Base-by-base conservation (phyloP, 1,284 basidiomycete genomes). In the Sanghuangporus sanghuang region DNA sequence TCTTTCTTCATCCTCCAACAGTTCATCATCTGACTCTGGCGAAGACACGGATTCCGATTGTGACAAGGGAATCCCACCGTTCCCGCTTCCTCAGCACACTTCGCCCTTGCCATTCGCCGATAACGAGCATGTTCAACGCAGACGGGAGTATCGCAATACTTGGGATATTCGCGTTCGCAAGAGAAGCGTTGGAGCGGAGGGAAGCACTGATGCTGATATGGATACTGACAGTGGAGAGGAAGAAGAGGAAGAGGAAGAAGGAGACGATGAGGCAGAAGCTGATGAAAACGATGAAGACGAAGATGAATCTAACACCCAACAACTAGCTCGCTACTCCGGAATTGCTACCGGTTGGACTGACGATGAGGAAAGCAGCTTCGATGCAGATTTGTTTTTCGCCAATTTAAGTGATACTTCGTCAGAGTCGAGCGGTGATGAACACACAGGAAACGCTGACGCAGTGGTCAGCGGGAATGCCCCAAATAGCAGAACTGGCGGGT, bases 371-470 rank as follows among this genome's bases (percentile, higher is more conserved):
- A 87, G 83, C 1, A 84, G 81, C 63, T 90, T 89, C 68, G 89
- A 92, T 67, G 90, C 89, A 3, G 89, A 92, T 67, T 72, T 92
- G 0, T 91, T 91, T 75, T 92, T 91, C 70, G 83, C 85, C 46
- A 87, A 89, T 70, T 80, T 92, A 39, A 71, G 69, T 46, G 76
- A 75, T 64, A 76, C 74, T 27, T 72, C 72, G 42, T 67, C 61
- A 67, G 71, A 14, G 70, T 68, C 2, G 6, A 67, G 73, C 6
- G 75, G 74, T 48, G 74, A 75, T 6, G 68, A 71, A 38, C 61
- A 64, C 16, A 54, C 53, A 23, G 67, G 71, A 0, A 70, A 72
- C 3, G 50, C 76, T 16, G 73, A 79, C 42, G 80, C 75, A 57
- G 73, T 71, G 9, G 72, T 74, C 39, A 70, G 76, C 1, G 72